Evolutionary conservation across 768 basidiomycete species (phyloP), one percentile per base, ranked within the genome.

Genomic region (Macrolepiota dolichaula): DNA sequence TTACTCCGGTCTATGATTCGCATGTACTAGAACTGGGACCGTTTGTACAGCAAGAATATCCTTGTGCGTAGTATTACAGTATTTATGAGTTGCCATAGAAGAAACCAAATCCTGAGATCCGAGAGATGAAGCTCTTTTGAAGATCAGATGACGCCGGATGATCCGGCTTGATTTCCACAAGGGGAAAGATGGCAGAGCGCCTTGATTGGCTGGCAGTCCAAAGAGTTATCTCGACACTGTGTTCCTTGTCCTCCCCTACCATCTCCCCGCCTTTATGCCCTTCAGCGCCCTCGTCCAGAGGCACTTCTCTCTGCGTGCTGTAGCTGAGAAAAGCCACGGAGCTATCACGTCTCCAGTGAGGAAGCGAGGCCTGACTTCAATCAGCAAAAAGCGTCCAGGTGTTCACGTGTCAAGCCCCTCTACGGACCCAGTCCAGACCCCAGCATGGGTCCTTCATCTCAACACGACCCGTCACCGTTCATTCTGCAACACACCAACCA

Each of bases 261-360:
- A 50, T 49, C 27, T 54, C 55, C 22, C 25, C 50, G 29, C 22
- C 10, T 25, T 27, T 17, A 57, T 55, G 49, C 55, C 55, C 12
- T 56, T 51, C 44, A 51, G 49, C 22, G 46, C 51, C 55, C 55
- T 56, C 55, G 54, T 57, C 9, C 55, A 56, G 36, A 62, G 57
- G 51, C 52, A 61, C 13, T 54, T 49, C 36, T 35, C 53, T 29
- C 36, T 38, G 27, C 32, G 42, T 35, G 25, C 44, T 15, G 3
- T 55, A 15, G 29, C 17, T 15, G 37, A 24, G 27, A 49, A 51
- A n/a, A 51, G 25, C 19, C 50, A 25, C 11, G 27, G 10, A n/a
- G 11, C 40, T 27, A 29, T 36, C 5, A 19, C 38, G n/a, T 38
- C 17, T 24, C 22, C 24, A 12, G 10, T 6, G 12, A 49, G 22